These are phyloP conservation scores for Eragrostis tef DNA, from an alignment of 202 grass and related monocot species.

Conservation along the genomic window DNA sequence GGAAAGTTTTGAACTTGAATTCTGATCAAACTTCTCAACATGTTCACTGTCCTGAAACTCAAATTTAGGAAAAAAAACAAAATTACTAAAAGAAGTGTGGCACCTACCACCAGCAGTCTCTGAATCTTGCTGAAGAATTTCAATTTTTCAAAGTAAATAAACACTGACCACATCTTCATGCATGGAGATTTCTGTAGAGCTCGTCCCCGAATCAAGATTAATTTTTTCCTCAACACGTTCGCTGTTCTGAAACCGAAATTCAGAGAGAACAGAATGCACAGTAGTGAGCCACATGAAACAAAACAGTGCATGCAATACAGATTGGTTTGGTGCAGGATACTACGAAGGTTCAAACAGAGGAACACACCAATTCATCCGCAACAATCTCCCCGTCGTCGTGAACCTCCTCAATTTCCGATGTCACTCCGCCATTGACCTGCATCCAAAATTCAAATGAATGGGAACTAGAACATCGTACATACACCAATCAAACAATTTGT, in stretches of 20 bases:
- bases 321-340: background rate
- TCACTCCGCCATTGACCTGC: slow-evolving; percentile 17
- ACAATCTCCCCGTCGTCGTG: slow-evolving; percentile 3
- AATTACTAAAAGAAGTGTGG: background rate
- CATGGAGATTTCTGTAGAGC: background rate
- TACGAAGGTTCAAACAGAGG: background rate
- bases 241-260: slow-evolving; percentile 15
- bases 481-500: background rate
- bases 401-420: slow-evolving; percentile 34
- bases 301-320: background rate
- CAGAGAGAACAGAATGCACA: background rate
- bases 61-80: background rate
- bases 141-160: background rate
- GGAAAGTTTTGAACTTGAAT: background rate
- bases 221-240: background rate
- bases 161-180: background rate
- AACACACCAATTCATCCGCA: slow-evolving; percentile 36
- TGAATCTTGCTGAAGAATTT: background rate
- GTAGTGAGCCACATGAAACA: background rate
- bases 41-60: slow-evolving; percentile 11
- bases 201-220: background rate
- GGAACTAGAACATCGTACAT: background rate
- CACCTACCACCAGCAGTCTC: background rate
- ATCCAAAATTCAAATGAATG: slow-evolving; percentile 10
- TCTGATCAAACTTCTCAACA: slow-evolving; percentile 1